Evolutionary conservation across 768 basidiomycete genomes (phyloP).

Genomic region (Xerocomellus dryophilus): DNA sequence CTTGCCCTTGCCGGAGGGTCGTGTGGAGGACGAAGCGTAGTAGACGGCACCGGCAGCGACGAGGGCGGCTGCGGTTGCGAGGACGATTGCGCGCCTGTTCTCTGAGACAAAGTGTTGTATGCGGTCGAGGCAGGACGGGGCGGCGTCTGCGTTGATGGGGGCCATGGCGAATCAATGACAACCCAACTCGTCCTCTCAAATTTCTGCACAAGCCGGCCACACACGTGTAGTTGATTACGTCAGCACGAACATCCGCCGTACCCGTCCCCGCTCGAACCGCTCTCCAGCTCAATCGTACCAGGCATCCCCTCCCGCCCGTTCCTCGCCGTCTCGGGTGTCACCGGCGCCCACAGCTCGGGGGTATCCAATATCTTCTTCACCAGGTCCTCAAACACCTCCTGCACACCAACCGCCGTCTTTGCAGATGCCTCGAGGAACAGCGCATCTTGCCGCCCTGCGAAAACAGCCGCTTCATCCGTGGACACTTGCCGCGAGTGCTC

Average conservation of each 20-base stretch:
- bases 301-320: constrained; percentile 35
- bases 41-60: constrained; percentile 72
- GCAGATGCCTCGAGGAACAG: constrained; percentile 92
- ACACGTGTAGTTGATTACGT: constrained; percentile 25
- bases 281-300: constrained; percentile 38
- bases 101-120: constrained; percentile 68
- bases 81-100: constrained; percentile 70
- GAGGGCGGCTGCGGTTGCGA: constrained; percentile 70
- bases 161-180: constrained; percentile 16
- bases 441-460: constrained; percentile 78
- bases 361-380: constrained; percentile 82
- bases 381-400: constrained; percentile 71
- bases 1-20: constrained; percentile 43
- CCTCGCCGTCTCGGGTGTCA: constrained; percentile 18
- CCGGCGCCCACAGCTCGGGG: constrained; percentile 70
- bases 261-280: constrained; percentile 11
- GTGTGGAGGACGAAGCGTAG: constrained; percentile 50
- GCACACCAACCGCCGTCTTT: constrained; percentile 84
- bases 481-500: constrained; percentile 90
- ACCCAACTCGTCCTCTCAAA: neutral
- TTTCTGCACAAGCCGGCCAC: neutral
- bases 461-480: constrained; percentile 70
- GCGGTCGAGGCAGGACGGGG: constrained; percentile 51
- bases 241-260: constrained; percentile 36
- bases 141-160: constrained; percentile 6